Percentiles rank a stretch among this genome's conserved stretches.
These are phyloP conservation scores for Dalbergia cochinchinensis DNA, from an alignment of 306 rosid genomes.

Conservation along the genomic window DNA sequence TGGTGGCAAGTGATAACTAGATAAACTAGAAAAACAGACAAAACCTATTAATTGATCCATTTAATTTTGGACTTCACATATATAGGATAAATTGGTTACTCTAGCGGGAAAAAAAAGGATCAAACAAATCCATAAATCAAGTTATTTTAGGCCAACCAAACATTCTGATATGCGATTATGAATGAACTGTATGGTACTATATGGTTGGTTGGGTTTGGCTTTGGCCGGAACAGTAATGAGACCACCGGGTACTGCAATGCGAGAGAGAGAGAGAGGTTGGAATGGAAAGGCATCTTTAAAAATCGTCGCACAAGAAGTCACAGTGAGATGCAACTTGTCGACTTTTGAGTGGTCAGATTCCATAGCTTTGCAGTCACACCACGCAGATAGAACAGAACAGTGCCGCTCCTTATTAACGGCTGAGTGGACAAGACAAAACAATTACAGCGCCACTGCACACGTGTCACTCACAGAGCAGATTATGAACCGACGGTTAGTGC, in stretches of 20 bases:
- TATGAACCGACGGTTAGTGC: conserved; percentile 37
- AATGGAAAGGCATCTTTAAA: background rate
- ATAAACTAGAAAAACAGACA: too few species aligned
- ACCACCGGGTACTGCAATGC: background rate
- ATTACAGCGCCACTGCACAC: conserved; percentile 28
- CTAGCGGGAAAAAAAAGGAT: too few species aligned
- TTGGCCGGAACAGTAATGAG: background rate
- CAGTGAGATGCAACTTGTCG: conserved; percentile 44
- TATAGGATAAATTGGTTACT: too few species aligned
- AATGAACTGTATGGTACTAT: too few species aligned
- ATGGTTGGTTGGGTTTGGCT: background rate
- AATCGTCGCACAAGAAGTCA: background rate
- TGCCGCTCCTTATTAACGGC: conserved; percentile 28
- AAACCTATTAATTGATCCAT: too few species aligned
- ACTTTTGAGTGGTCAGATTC: conserved; percentile 29
- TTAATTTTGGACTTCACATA: too few species aligned
- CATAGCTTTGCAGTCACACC: background rate
- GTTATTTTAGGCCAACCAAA: too few species aligned
- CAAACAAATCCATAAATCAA: too few species aligned
- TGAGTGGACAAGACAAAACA: background rate
- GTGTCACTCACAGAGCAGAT: conserved; percentile 12
- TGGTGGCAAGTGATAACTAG: too few species aligned
- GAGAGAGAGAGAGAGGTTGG: background rate
- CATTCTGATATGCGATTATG: too few species aligned
- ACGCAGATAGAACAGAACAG: background rate